Evolutionary conservation across 441 rosid species (phyloP).

Genomic region (Euphorbia schlechtendalii): DNA sequence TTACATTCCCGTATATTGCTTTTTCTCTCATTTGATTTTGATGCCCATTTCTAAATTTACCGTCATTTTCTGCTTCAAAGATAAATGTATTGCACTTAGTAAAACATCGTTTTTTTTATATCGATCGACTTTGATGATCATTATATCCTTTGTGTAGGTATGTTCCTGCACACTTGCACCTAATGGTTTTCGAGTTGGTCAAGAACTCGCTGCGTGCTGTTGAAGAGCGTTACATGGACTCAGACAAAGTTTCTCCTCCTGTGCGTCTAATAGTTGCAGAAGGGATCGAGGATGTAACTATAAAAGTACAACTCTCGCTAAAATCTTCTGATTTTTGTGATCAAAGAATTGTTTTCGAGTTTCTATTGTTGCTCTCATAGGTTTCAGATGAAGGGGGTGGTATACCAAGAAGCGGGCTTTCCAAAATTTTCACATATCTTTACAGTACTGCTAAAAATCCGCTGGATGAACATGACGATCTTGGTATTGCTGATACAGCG

Average conservation of each 20-base stretch:
- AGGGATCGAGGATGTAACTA: constrained; percentile 91
- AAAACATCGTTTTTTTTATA: too few species aligned
- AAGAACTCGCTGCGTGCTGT: constrained; percentile 96
- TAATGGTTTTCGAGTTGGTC: constrained; percentile 93
- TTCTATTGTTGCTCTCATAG: constrained; percentile 32
- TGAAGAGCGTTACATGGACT: constrained; percentile 74
- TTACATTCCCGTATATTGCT: constrained; percentile 83
- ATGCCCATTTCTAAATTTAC: too few species aligned
- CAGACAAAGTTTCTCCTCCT: constrained; percentile 72
- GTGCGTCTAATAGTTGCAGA: constrained; percentile 82
- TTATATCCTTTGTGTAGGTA: constrained; percentile 38
- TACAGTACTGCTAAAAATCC: constrained; percentile 92
- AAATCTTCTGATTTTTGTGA: too few species aligned
- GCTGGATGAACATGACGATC: constrained; percentile 53
- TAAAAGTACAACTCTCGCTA: constrained; percentile 39
- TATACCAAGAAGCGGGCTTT: constrained; percentile 90
- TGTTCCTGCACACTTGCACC: constrained; percentile 87
- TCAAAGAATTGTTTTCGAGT: not conserved
- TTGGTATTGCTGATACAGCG: constrained; percentile 54
- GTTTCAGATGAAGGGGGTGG: constrained; percentile 98
- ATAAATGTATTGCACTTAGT: too few species aligned
- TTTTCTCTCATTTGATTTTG: not conserved
- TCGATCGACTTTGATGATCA: constrained; percentile 7
- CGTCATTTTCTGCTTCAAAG: too few species aligned
- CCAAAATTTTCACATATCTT: constrained; percentile 88